Conservation (phyloP, 164 flowering plant species). For the Vitis rupestris region DNA sequence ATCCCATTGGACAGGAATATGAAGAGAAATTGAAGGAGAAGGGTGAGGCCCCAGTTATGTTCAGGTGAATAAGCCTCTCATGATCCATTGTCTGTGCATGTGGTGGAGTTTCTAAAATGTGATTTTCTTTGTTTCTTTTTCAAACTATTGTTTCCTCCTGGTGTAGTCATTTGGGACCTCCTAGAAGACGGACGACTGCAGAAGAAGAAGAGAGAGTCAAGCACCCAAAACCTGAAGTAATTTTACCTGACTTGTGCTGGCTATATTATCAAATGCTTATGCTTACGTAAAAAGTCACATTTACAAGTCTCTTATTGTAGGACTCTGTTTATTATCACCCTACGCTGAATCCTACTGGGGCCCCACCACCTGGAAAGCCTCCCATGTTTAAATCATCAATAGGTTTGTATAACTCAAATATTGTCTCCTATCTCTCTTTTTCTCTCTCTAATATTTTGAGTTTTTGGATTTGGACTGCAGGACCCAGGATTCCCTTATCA, state of each 20-base stretch:
- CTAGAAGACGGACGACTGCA: constrained; percentile 65
- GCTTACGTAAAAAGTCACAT: neutral
- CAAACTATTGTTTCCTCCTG: constrained; percentile 21
- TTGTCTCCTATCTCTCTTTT: neutral
- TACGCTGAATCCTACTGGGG: constrained; percentile 90
- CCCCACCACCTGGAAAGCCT: constrained; percentile 99
- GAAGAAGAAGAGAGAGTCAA: constrained; percentile 92
- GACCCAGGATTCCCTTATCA: constrained; percentile 78
- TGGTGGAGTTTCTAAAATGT: neutral
- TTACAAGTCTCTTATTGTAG: constrained; percentile 43
- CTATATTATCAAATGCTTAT: neutral
- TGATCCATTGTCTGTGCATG: neutral
- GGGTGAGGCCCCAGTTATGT: constrained; percentile 99
- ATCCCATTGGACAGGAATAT: constrained; percentile 58
- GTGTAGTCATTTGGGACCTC: constrained; percentile 92
- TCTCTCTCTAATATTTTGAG: neutral
- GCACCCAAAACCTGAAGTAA: constrained; percentile 91
- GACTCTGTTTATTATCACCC: constrained; percentile 99
- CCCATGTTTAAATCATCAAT: constrained; percentile 96
- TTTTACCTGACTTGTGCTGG: constrained; percentile 3
- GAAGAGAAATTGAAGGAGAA: constrained; percentile 86
- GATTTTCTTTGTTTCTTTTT: constrained; percentile 3
- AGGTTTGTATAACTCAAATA: constrained; percentile 40
- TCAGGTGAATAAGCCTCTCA: constrained; percentile 54
- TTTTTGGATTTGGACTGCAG: constrained; percentile 34